A percentile compares a stretch with the other conserved stretches of the same genome.
phyloP scores from a whole-genome alignment of 208 protist genomes.

The Zelonia costaricensis region DNA sequence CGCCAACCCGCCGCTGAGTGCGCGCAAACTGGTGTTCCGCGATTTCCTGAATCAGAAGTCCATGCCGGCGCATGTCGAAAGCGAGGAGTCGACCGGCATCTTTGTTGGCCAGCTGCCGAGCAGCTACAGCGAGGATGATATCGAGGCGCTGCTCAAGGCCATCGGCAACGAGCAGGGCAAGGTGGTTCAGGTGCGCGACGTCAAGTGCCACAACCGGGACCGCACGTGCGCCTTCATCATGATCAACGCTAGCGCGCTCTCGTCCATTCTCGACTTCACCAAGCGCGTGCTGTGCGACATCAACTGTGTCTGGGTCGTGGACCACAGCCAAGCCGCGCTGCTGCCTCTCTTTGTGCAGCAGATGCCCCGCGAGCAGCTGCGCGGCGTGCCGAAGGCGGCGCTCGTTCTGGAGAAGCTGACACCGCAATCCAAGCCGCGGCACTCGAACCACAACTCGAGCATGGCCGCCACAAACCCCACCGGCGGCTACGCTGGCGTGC shows the following conservation, averaged over 20 bases:
- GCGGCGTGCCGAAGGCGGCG: constrained; percentile 75
- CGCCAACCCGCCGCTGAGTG: constrained; percentile 35
- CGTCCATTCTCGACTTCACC: constrained; percentile 54
- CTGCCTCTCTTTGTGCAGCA: constrained; percentile 56
- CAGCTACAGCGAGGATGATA: constrained; percentile 75
- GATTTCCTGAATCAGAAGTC: constrained; percentile 39
- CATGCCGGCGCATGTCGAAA: constrained; percentile 31
- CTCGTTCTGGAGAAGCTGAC: constrained; percentile 80
- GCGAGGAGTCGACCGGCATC: constrained; percentile 62
- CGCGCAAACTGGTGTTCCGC: constrained; percentile 56
- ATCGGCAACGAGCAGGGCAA: constrained; percentile 55
- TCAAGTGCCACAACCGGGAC: constrained; percentile 82
- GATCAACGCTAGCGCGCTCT: constrained; percentile 60
- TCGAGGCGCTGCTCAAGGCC: constrained; percentile 61
- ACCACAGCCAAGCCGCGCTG: constrained; percentile 29
- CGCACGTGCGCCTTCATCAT: constrained; percentile 86
- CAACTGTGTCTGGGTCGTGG: constrained; percentile 75
- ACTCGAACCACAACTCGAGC: constrained; percentile 3
- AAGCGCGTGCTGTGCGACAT: constrained; percentile 84
- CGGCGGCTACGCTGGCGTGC: constrained; percentile 1
- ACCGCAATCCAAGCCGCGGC: constrained; percentile 30
- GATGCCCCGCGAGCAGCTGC: constrained; percentile 62
- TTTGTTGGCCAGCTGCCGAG: constrained; percentile 84
- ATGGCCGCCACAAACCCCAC: background rate
- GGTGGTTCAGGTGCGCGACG: constrained; percentile 64